Base-by-base conservation (phyloP, 2,329 filamentous ascomycete species). In the Colletotrichum sp. region DNA sequence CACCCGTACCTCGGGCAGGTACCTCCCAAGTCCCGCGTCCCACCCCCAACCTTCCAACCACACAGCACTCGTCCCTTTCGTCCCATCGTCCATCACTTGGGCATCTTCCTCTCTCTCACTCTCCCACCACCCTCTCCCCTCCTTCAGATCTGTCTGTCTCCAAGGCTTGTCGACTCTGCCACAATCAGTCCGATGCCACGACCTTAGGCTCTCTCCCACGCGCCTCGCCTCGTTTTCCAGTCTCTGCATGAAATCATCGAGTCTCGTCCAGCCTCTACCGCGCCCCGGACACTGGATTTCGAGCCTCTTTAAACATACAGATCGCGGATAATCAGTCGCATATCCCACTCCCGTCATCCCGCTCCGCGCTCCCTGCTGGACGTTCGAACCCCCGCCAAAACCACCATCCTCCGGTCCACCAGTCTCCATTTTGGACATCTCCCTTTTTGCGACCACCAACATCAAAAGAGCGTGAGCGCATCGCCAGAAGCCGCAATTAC, bases 121-220 rank as follows among this genome's bases (percentile, higher is more conserved):
- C 52, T 24, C 58, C 24, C 34, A 56, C 21, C 24, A 56, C 62
- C 43, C 3, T 56, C 80, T 43, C 16, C 36, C 76, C 64, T 79
- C 67, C 69, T 82, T 74, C 80, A 76, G 78, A 48, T 48, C 18
- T n/a, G 38, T 48, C 78, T 26, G 16, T 38, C 63, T 36, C 28
- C 55, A 38, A 64, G 52, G 66, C 66, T 61, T 32, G 55, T 66
- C 69, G 58, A 68, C 69, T 73, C 73, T 77, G 75, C 65, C 75
- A 73, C 73, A 73, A 56, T 52, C 64, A 68, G 59, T 48, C 61
- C 59, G 52, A 61, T 68, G 55, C 59, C 61, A 61, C 59, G 59
- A 26, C 66, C 65, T 32, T 62, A 74, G 64, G 64, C 66, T 70
- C 66, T 75, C 63, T 73, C 28, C 69, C 64, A 70, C 59, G 69